Conservation (phyloP, 108 stramenopile species). For the Cafeteria roenbergensis region DNA sequence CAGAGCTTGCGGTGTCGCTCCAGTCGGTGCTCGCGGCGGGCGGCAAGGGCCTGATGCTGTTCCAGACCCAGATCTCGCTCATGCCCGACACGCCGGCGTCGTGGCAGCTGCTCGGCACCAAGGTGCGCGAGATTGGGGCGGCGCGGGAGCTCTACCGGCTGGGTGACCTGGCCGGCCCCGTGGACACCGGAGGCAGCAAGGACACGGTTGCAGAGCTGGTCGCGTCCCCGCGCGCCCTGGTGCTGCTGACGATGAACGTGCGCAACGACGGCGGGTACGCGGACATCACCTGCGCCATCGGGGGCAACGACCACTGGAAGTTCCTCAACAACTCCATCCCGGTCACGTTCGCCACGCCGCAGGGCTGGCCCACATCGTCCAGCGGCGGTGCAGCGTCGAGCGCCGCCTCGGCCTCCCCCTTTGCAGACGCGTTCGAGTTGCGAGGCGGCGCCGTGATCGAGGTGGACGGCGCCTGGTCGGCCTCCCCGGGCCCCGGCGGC, state of each 20-base stretch:
- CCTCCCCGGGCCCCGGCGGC: too few relatives aligned
- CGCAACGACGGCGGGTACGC: neutral
- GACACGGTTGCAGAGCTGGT: neutral
- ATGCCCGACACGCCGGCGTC: neutral
- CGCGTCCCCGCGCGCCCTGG: neutral
- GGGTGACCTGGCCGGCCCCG: neutral
- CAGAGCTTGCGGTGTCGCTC: neutral
- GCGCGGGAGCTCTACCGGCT: neutral
- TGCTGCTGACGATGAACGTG: neutral
- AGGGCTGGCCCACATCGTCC: too few relatives aligned
- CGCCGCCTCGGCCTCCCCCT: too few relatives aligned
- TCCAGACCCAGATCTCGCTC: neutral
- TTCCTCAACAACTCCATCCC: too few relatives aligned
- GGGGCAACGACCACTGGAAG: neutral
- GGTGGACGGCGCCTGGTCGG: too few relatives aligned
- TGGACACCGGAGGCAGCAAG: neutral
- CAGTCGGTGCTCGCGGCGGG: constrained; percentile 6
- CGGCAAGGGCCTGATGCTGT: constrained; percentile 11
- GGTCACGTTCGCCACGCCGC: too few relatives aligned
- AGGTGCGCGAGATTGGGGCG: neutral
- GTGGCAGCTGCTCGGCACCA: neutral
- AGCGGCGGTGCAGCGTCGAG: too few relatives aligned
- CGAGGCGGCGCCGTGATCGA: too few relatives aligned
- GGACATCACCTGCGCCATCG: neutral
- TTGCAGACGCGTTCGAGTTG: too few relatives aligned